These are phyloP conservation scores for Trametes cubensis DNA, from an alignment of 768 basidiomycete species.

Conservation along the genomic window DNA sequence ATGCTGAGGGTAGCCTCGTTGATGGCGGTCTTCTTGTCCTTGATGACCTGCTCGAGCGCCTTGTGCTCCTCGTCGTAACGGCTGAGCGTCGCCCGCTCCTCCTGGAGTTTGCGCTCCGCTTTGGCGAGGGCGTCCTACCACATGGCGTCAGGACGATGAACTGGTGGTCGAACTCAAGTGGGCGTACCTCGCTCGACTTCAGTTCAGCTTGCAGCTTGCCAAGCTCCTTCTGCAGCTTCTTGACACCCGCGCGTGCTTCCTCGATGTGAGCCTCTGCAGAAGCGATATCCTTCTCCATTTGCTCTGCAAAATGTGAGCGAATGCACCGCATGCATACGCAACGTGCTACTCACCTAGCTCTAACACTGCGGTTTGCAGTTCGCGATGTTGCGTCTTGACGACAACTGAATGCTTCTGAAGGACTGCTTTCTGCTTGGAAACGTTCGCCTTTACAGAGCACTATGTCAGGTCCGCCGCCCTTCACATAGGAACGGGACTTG, in stretches of 20 bases:
- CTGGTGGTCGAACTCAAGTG: background rate
- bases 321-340: no score
- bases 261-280: constrained; percentile 46
- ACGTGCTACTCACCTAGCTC: constrained; percentile 72
- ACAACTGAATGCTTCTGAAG: constrained; percentile 79
- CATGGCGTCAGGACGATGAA: background rate
- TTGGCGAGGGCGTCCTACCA: constrained; percentile 60
- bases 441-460: constrained; percentile 55
- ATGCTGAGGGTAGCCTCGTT: constrained; percentile 66
- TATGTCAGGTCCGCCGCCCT: background rate
- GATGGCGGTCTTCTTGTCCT: constrained; percentile 74
- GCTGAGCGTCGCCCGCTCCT: constrained; percentile 85
- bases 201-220: constrained; percentile 57
- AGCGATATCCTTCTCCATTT: constrained; percentile 76
- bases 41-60: constrained; percentile 79
- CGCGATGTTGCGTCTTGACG: constrained; percentile 88
- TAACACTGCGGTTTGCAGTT: constrained; percentile 81
- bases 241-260: constrained; percentile 50
- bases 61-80: constrained; percentile 89
- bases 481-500: constrained; percentile 33
- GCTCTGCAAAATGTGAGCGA: constrained; percentile 50
- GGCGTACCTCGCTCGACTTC: constrained; percentile 45
- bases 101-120: constrained; percentile 72
- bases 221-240: constrained; percentile 63
- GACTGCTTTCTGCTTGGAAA: constrained; percentile 77